Evolutionary conservation across 208 protist species (phyloP), one percentile per base, ranked within the genome.

Genomic region (Crithidia expoeki): DNA sequence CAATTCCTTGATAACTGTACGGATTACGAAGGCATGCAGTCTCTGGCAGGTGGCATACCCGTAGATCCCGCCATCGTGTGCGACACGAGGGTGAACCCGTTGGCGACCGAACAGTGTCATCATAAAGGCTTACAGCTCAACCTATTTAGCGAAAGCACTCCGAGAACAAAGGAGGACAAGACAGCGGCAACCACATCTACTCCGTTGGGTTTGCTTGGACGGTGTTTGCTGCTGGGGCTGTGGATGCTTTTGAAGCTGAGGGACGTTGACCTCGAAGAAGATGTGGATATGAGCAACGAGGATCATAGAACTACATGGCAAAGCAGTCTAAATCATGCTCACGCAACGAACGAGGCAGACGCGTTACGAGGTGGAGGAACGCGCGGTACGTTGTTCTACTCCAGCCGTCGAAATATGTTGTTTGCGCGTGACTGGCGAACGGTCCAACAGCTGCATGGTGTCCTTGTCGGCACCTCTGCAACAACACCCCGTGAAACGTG

Each of bases 371-470:
- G 4, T n/a, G 50, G 28, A 7, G 50, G 50, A 2, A 57, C 33
- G 7, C 32, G 61, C 17, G 68, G 68, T 25, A 68, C 68, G 4
- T n/a, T 74, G 17, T 67, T 44, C 32, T 74, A 74, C 52, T 74
- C 68, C 17, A 52, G 59, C 55, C 59, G 68, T 9, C 68, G 68
- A 27, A 60, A 55, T 42, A 55, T 74, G 38, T 40, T 74, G 21
- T 64, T 67, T 55, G 68, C 49, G 51, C 58, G 68, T 12, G 68
- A 74, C 51, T 74, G 68, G 68, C 36, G 21, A 2, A 74, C 68
- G 19, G 49, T 52, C 4, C 36, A 33, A 1, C 68, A 74, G 23
- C 59, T 74, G 2, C 51, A 42, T 10, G 5, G 33, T 32, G 60
- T 74, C 4, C 17, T 67, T 14, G 33, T 21, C 2, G 27, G 61